Conservation (phyloP, 768 basidiomycete genomes). For the Rhizopogon rudus region DNA sequence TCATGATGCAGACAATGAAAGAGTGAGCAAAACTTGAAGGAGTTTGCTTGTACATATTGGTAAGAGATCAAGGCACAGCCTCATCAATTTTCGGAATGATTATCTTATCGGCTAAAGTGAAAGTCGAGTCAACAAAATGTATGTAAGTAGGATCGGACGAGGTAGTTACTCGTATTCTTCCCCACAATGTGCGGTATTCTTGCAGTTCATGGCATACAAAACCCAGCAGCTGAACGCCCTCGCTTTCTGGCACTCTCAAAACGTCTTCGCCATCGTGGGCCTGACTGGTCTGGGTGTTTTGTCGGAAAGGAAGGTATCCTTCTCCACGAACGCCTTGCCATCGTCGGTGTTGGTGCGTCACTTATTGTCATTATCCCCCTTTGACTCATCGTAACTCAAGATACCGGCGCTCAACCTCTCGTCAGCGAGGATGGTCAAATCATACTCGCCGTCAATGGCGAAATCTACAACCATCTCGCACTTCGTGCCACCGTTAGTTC, state of each 20-base stretch:
- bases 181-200: conserved; percentile 86
- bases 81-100: not conserved
- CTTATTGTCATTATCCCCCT: not conserved
- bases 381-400: conserved; percentile 33
- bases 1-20: too few relatives aligned
- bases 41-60: too few relatives aligned
- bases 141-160: not conserved
- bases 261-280: conserved; percentile 88
- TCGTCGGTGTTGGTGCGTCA: conserved; percentile 91
- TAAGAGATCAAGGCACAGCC: not conserved
- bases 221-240: conserved; percentile 62
- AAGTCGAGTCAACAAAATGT: conserved; percentile 7
- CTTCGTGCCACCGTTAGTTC: conserved; percentile 65
- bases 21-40: too few relatives aligned
- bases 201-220: conserved; percentile 76
- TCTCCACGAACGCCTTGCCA: conserved; percentile 93
- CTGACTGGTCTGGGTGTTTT: conserved; percentile 97
- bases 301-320: conserved; percentile 79
- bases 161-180: not conserved
- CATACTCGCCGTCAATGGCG: conserved; percentile 92
- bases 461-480: conserved; percentile 95
- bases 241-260: conserved; percentile 84
- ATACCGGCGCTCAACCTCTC: conserved; percentile 95
- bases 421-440: conserved; percentile 79
- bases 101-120: not conserved